These are phyloP conservation scores for Sordaria brevicollis DNA, from an alignment of 495 filamentous ascomycete species.

Conservation along the genomic window DNA sequence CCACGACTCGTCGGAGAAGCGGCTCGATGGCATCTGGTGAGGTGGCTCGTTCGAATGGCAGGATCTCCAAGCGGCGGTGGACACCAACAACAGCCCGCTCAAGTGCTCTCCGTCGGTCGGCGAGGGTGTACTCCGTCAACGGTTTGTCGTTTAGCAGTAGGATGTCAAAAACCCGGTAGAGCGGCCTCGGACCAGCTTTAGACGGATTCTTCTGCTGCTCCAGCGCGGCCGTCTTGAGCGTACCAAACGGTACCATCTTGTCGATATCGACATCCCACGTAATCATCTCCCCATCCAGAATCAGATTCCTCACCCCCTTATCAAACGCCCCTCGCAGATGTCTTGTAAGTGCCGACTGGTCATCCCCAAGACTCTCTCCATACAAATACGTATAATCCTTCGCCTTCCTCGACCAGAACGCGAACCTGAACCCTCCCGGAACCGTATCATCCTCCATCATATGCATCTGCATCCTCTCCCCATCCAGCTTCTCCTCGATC, in stretches of 20 bases:
- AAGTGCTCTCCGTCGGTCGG: constrained; percentile 71
- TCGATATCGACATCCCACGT: constrained; percentile 91
- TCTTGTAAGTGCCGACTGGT: constrained; percentile 67
- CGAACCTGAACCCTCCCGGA: constrained; percentile 63
- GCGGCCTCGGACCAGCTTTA: constrained; percentile 58
- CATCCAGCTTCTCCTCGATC: constrained; percentile 97
- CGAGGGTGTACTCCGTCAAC: constrained; percentile 72
- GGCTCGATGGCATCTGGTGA: constrained; percentile 65
- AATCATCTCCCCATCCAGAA: constrained; percentile 97
- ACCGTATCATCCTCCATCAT: constrained; percentile 63
- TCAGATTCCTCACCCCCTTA: constrained; percentile 66
- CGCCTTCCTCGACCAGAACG: constrained; percentile 91
- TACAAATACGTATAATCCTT: constrained; percentile 98
- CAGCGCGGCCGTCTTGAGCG: constrained; percentile 83
- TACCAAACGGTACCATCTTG: constrained; percentile 80
- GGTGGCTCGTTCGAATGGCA: constrained; percentile 57
- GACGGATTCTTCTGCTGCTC: constrained; percentile 72
- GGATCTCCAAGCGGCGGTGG: constrained; percentile 72
- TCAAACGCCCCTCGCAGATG: constrained; percentile 72
- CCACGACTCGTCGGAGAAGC: constrained; percentile 69
- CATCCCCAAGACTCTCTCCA: constrained; percentile 64
- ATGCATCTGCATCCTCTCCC: constrained; percentile 94
- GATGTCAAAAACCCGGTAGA: constrained; percentile 83
- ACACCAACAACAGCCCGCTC: constrained; percentile 53
- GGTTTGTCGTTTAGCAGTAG: constrained; percentile 73